Evolutionary conservation across 2,329 filamentous ascomycete species (phyloP), one percentile per base, ranked within the genome.

Genomic region (Cytospora schulzeri): DNA sequence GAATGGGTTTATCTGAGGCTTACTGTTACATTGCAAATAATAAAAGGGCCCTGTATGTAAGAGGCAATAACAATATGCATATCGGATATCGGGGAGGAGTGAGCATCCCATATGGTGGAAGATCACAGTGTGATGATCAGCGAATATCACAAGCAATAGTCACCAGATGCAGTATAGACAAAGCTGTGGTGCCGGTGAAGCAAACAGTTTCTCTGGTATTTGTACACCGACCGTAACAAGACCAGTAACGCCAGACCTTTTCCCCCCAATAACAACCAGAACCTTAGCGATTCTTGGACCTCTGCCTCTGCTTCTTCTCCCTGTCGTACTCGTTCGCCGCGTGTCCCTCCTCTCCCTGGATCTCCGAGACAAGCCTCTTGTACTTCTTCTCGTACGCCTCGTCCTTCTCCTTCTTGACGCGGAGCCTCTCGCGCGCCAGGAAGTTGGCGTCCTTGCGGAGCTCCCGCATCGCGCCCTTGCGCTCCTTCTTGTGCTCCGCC

Each of bases 321-420:
- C 90, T 85, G 79, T 96, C 93, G 83, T 98, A 98, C 57, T 85
- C 86, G 78, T 98, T 98, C 52, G 87, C 84, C 77, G 95, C 93
- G 65, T 84, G 82, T 1, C 94, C 94, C 77, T 97, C 95, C 79
- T 97, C 91, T 70, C 90, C 92, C 80, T 99, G 94, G 72, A 99
- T 97, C 84, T 97, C 93, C 12, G 93, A 91, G 70, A 98, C 88
- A 66, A 99, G 82, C 69, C 90, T 87, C 83, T 90, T 91, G 82
- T 94, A 96, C 85, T 98, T 98, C 83, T 91, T 91, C 83, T 98
- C 94, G 82, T 99, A 98, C 69, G 91, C 93, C 64, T 86, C 87
- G 81, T 98, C 95, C 80, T 88, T 89, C 80, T 91, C 91, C 84
- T 93, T 97, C 88, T 98, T 98, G 81, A 96, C 84, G 72, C 87